Evolutionary conservation across 83 land plant genomes (phyloP), one percentile per base, ranked within the genome.

Genomic region (Larix sibirica): DNA sequence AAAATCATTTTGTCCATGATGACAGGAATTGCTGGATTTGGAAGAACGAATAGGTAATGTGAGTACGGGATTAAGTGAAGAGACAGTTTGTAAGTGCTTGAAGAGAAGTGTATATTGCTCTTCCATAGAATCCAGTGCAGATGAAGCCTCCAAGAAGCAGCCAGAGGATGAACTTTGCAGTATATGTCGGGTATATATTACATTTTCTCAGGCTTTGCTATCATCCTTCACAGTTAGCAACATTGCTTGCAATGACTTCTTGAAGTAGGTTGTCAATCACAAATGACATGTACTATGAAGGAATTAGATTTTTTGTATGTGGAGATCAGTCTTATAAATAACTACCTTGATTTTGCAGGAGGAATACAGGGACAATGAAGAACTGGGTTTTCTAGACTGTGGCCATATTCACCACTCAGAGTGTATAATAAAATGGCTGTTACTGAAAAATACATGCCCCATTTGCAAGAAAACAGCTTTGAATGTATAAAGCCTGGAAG

Each of bases 11-110:
- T 74, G 26, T 74, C 26, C 36, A 54, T 26, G 47, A 60, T 67
- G 20, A 23, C 66, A 93, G 95, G 95, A 93, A 80, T 81, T 93
- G 6, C 91, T 93, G 56, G 95, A 90, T 23, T 78, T 93, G 31
- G 91, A 84, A 80, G 95, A 93, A 69, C 81, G 88, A 59, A 92
- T 92, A 59, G 95, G 95, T 77, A 89, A 75, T 73, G 95, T 92
- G 36, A 83, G 70, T 69, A 93, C 93, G 4, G 95, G 93, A 28
- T 79, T 93, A 81, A 66, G 84, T 9, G 95, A 87, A 76, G 95
- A 89, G 81, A 64, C 54, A 9, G 79, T 93, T 12, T 67, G 71
- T 0, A 87, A 86, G 84, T 77, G 86, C n/a, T 75, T 92, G 85
- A 85, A 81, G 17, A 82, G 75, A 62, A 70, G 62, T 62, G 62